Conservation (phyloP, 495 filamentous ascomycete genomes). For the Cetradonia linearis region DNA sequence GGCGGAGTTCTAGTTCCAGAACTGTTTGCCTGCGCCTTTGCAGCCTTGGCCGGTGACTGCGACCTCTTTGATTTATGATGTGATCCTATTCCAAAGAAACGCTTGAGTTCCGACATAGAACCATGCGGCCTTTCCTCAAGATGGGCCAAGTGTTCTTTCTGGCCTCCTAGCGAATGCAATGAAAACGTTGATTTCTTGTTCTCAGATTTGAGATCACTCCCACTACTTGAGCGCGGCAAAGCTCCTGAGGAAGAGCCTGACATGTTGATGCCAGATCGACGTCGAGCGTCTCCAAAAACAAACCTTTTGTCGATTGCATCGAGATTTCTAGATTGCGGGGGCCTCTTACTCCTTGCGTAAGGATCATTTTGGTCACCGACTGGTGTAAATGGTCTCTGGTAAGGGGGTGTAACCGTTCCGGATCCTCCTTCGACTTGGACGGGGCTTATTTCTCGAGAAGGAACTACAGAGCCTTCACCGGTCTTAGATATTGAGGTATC, state of each 20-base stretch:
- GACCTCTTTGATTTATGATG: slow-evolving; percentile 56
- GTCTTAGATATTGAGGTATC: slow-evolving; percentile 4
- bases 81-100: slow-evolving; percentile 72
- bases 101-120: slow-evolving; percentile 88
- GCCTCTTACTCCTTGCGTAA: slow-evolving; percentile 72
- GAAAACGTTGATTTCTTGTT: slow-evolving; percentile 38
- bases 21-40: slow-evolving; percentile 30
- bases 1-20: slow-evolving; percentile 48
- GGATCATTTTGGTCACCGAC: slow-evolving; percentile 78
- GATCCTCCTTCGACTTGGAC: slow-evolving; percentile 31
- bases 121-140: slow-evolving; percentile 57
- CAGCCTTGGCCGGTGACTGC: slow-evolving; percentile 48
- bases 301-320: slow-evolving; percentile 73
- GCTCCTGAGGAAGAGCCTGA: slow-evolving; percentile 18
- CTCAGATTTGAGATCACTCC: slow-evolving; percentile 37
- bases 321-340: slow-evolving; percentile 57
- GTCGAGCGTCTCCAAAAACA: slow-evolving; percentile 61
- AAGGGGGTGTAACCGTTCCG: slow-evolving; percentile 49
- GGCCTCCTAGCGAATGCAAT: slow-evolving; percentile 29
- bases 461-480: slow-evolving; percentile 50
- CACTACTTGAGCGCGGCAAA: slow-evolving; percentile 37
- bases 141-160: slow-evolving; percentile 37
- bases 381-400: slow-evolving; percentile 63
- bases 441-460: slow-evolving; percentile 54
- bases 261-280: slow-evolving; percentile 26